Evolutionary conservation across 1,284 basidiomycete genomes (phyloP), one percentile per base, ranked within the genome.

Genomic region (Volvariella volvacea): DNA sequence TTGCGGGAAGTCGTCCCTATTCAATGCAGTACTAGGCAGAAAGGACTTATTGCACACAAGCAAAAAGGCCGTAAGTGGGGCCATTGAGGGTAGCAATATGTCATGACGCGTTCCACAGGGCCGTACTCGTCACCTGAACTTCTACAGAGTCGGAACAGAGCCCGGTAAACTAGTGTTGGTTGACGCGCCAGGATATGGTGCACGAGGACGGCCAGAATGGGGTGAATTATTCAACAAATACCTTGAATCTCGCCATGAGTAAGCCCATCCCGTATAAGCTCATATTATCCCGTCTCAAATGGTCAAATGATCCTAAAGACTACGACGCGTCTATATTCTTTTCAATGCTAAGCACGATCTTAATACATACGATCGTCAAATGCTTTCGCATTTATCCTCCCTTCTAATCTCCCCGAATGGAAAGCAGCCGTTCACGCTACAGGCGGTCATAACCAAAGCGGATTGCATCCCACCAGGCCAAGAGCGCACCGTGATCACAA

Each of bases 181-280:
- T 4, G 86, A 89, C 52, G 73, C 86, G 7, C 86, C 86, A 3
- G 86, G 86, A 4, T 89, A 88, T 55, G 86, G 86, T 39, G 60
- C 68, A n/a, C 70, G 83, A 44, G 85, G 86, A 8, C 71, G 83
- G 38, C 69, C 71, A 20, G 81, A 86, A 61, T 88, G 85, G 85
- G 85, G 86, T 1, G 54, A 65, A 28, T 52, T 86, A 2, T 85
- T 88, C 58, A 68, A 83, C 43, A 61, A 75, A 38, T 88, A 88
- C 55, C 51, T 86, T 14, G 55, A 68, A 40, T 73, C 62, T 22
- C 75, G 85, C 19, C 59, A 71, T 54, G 68, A 81, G 84, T 88
- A 52, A 48, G 80, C 61, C 7, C 41, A 39, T 12, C 16, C 4
- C 33, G 43, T 15, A n/a, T 16, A 38, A 25, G 16, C 32, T 21